Conservation (phyloP, 2,329 filamentous ascomycete species). For the Xylaria sp. region DNA sequence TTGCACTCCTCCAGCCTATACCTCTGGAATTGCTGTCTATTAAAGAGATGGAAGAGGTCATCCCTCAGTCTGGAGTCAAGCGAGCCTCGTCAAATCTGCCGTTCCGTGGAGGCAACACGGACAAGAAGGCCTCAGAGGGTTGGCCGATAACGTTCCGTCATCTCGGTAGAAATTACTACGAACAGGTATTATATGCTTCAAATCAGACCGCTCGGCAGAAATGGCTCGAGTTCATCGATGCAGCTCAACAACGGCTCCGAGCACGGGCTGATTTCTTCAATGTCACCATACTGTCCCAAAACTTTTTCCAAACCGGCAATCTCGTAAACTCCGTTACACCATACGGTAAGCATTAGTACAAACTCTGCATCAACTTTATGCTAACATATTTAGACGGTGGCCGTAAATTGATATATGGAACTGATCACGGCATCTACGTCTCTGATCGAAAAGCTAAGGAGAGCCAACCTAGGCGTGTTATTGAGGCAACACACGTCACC, state of each 20-base stretch:
- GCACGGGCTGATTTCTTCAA: constrained; percentile 94
- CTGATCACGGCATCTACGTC: constrained; percentile 92
- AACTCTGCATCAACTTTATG: not conserved
- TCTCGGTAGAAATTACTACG: constrained; percentile 94
- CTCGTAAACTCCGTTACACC: constrained; percentile 95
- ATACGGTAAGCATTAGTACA: constrained; percentile 72
- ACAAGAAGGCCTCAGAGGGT: constrained; percentile 75
- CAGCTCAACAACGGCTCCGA: constrained; percentile 86
- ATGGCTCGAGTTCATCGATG: constrained; percentile 96
- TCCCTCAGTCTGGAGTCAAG: constrained; percentile 84
- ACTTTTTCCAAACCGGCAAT: constrained; percentile 74
- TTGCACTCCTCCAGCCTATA: constrained; percentile 71
- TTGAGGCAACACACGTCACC: constrained; percentile 88
- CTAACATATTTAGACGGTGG: constrained; percentile 76
- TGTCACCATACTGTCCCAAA: constrained; percentile 68
- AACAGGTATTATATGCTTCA: constrained; percentile 86
- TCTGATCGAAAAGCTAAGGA: constrained; percentile 92
- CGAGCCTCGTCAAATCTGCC: constrained; percentile 85
- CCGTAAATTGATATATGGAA: constrained; percentile 92
- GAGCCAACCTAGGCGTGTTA: constrained; percentile 79
- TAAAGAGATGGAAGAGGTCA: constrained; percentile 95
- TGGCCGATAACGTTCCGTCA: constrained; percentile 97
- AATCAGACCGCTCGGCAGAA: constrained; percentile 90
- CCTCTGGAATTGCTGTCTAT: constrained; percentile 93
- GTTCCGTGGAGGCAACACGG: constrained; percentile 58